A percentile compares a stretch with the other conserved stretches of the same genome.
Evolutionary conservation across 352 stramenopile genomes (phyloP).

Genomic region (Pythium myriotylum): DNA sequence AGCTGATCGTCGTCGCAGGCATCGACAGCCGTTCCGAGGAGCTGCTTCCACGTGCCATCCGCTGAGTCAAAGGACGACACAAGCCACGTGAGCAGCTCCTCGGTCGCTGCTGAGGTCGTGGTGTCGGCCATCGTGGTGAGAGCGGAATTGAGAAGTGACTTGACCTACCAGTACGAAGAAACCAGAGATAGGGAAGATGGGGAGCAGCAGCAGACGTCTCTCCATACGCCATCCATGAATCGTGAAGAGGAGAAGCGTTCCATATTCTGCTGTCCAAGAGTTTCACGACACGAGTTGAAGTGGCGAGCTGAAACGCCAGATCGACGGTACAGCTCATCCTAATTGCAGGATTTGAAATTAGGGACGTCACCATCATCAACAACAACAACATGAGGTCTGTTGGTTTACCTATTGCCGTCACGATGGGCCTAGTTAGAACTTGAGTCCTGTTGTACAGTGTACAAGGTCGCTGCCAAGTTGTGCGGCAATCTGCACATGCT

Average conservation of each 20-base stretch:
- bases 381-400: too few relatives aligned
- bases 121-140: neutral
- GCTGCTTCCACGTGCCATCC: neutral
- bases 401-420: too few relatives aligned
- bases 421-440: too few relatives aligned
- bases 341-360: neutral
- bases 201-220: neutral
- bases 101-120: neutral
- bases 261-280: neutral
- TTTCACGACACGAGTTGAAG: neutral
- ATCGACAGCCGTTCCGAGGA: neutral
- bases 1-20: constrained; percentile 7
- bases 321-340: neutral
- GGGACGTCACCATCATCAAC: neutral
- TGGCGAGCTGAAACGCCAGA: neutral
- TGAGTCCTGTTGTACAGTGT: too few relatives aligned
- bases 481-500: too few relatives aligned
- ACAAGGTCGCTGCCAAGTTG: too few relatives aligned
- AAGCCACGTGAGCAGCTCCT: constrained; percentile 19
- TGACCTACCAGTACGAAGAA: neutral
- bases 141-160: neutral
- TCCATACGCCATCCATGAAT: neutral
- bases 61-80: neutral
- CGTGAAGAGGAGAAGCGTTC: constrained; percentile 2
- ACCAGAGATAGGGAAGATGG: neutral